A percentile compares a stretch with the other conserved stretches of the same genome.
Evolutionary conservation across 1,139 yeast genomes (phyloP).

Genomic region (Waltiozyma sp.): DNA sequence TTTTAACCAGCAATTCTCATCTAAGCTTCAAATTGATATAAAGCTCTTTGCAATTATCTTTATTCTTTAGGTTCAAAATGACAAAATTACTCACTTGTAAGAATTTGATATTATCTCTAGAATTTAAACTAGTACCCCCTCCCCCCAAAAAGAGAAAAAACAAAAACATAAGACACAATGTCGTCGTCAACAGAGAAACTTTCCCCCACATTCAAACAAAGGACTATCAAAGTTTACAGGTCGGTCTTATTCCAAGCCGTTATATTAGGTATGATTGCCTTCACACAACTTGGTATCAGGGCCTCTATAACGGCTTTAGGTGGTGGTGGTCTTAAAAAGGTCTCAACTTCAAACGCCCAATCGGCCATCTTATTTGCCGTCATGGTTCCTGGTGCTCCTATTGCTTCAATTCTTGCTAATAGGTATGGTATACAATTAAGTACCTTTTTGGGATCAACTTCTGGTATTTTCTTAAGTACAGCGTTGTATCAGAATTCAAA

Average conservation of each 20-base stretch:
- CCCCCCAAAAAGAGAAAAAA: too few relatives aligned
- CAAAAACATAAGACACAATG: too few relatives aligned
- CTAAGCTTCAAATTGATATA: too few relatives aligned
- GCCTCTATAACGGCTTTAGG: conserved; percentile 14
- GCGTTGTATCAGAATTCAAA: conserved; percentile 16
- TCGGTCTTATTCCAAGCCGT: conserved; percentile 10
- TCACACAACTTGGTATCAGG: conserved; percentile 18
- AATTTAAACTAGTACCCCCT: too few relatives aligned
- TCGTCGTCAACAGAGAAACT: too few relatives aligned
- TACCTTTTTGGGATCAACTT: conserved; percentile 12
- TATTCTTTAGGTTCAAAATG: too few relatives aligned
- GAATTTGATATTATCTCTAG: too few relatives aligned
- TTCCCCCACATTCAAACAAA: too few relatives aligned
- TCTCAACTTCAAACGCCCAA: conserved; percentile 8
- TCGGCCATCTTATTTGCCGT: conserved; percentile 13
- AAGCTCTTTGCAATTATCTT: too few relatives aligned
- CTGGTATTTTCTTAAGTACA: conserved; percentile 16
- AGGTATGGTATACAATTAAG: conserved; percentile 43
- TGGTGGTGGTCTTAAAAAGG: conserved; percentile 14
- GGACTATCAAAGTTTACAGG: neutral
- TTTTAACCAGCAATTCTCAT: too few relatives aligned
- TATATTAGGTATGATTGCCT: conserved; percentile 14
- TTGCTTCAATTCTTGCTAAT: conserved; percentile 15
- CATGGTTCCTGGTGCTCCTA: conserved; percentile 8
- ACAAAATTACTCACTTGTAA: too few relatives aligned